Evolutionary conservation across 2,329 filamentous ascomycete species (phyloP).

Genomic region (Immersiporthe knoxdaviesiana): DNA sequence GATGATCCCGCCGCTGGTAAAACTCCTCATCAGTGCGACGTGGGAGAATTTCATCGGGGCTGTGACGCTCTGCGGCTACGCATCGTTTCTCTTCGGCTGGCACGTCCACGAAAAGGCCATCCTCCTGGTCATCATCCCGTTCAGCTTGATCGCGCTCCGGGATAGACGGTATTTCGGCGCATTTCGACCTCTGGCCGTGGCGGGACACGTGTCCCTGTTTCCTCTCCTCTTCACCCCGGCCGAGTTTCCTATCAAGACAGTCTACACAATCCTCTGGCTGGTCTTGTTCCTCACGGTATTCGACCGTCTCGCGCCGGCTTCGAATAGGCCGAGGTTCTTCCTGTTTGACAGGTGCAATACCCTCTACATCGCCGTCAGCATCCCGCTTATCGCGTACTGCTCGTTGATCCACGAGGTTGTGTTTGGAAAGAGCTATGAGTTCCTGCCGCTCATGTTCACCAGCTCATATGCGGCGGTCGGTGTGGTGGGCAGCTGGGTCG

Average conservation of each 20-base stretch:
- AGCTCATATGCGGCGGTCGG: constrained; percentile 93
- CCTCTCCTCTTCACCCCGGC: constrained; percentile 88
- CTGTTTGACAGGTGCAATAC: constrained; percentile 88
- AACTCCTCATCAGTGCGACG: constrained; percentile 77
- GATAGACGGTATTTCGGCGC: constrained; percentile 89
- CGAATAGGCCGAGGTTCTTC: constrained; percentile 79
- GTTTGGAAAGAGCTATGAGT: constrained; percentile 83
- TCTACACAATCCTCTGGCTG: constrained; percentile 93
- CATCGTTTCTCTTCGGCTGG: constrained; percentile 97
- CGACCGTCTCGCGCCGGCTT: constrained; percentile 84
- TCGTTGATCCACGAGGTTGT: constrained; percentile 81
- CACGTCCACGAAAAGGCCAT: constrained; percentile 99
- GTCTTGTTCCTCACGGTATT: constrained; percentile 84
- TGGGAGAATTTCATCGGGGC: constrained; percentile 91
- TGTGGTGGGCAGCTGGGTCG: constrained; percentile 94
- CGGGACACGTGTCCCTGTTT: constrained; percentile 93
- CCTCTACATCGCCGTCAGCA: constrained; percentile 85
- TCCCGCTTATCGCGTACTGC: constrained; percentile 87
- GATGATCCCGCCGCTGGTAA: constrained; percentile 77
- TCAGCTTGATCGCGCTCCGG: constrained; percentile 87
- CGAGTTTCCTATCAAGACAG: constrained; percentile 91
- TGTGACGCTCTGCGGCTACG: constrained; percentile 90
- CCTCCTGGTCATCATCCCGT: constrained; percentile 90
- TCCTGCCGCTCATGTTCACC: constrained; percentile 94
- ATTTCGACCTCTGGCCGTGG: constrained; percentile 88